Evolutionary conservation across 495 filamentous ascomycete genomes (phyloP), one percentile per base, ranked within the genome.

Genomic region (Penicillium cosmopolitanum): DNA sequence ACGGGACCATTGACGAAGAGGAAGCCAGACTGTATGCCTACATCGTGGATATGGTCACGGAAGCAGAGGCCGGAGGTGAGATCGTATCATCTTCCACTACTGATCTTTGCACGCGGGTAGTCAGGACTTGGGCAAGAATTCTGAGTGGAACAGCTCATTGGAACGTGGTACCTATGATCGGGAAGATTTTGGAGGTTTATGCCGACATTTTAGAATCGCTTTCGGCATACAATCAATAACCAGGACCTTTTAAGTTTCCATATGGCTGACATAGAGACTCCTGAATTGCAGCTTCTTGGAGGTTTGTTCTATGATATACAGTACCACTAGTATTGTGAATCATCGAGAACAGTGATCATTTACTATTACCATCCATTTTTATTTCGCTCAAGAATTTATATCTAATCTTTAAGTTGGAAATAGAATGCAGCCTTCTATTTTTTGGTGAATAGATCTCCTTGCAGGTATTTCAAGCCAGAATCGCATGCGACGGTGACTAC

Each of bases 361-460:
- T 23, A 23, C 23, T 23, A 23, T 3, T 23, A 23, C 23, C 23
- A 23, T 23, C 23, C 23, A 23, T 3, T 4, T 4, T 4, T 23
- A 23, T 4, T 23, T 23, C 23, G 23, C 23, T 23, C 23, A 23
- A 23, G 23, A 23, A 23, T 23, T 23, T 23, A 23, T 23, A 23
- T 23, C 23, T 23, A 23, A 23, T 0, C 3, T 31, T 31, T 6
- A 7, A 8, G 28, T 7, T 31, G 1, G 1, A 31, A 7, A 31
- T 31, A 31, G 28, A 31, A 7, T 31, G 28, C 8, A 31, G 5
- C 5, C 8, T 10, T 48, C 15, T 28, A 48, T 18, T 23, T 10
- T 19, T 8, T 13, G 5, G 46, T 31, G 11, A 25, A 48, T 1
- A 76, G 93, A 89, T 55, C 88, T 77, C 89, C 88, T 89, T 48